Evolutionary conservation across 129 eudicot genomes (phyloP).

Genomic region (Smallanthus sonchifolius): DNA sequence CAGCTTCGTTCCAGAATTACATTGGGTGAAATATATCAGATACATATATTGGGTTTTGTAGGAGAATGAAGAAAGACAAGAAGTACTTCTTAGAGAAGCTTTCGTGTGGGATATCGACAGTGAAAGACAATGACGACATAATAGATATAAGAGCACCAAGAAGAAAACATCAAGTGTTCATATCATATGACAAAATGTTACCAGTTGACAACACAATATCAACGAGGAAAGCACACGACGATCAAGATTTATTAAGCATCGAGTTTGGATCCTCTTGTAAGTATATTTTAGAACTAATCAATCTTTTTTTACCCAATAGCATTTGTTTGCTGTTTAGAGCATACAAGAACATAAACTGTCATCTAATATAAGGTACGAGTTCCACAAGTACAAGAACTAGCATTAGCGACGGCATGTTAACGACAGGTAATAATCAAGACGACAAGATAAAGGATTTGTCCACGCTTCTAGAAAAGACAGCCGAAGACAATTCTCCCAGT

Average conservation of each 20-base stretch:
- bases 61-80: slow-evolving; percentile 42
- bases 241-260: slow-evolving; percentile 44
- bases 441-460: slow-evolving; percentile 23
- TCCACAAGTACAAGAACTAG: slow-evolving; percentile 33
- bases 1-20: neutral
- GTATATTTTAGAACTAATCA: neutral
- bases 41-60: neutral
- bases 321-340: neutral
- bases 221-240: slow-evolving; percentile 9
- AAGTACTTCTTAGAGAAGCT: slow-evolving; percentile 32
- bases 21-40: neutral
- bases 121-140: slow-evolving; percentile 36
- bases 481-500: slow-evolving; percentile 5
- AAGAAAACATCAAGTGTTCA: neutral
- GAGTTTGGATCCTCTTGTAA: slow-evolving; percentile 39
- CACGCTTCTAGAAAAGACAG: slow-evolving; percentile 15
- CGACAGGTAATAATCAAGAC: slow-evolving; percentile 12
- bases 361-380: slow-evolving; percentile 17
- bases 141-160: slow-evolving; percentile 40
- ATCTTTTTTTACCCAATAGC: neutral
- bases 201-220: slow-evolving; percentile 20
- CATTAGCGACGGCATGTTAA: slow-evolving; percentile 15
- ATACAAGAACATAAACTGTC: neutral
- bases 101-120: slow-evolving; percentile 54
- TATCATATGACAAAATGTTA: slow-evolving; percentile 32